Evolutionary conservation across 2,329 filamentous ascomycete genomes (phyloP).

Genomic region (Blumeriella jaapii): DNA sequence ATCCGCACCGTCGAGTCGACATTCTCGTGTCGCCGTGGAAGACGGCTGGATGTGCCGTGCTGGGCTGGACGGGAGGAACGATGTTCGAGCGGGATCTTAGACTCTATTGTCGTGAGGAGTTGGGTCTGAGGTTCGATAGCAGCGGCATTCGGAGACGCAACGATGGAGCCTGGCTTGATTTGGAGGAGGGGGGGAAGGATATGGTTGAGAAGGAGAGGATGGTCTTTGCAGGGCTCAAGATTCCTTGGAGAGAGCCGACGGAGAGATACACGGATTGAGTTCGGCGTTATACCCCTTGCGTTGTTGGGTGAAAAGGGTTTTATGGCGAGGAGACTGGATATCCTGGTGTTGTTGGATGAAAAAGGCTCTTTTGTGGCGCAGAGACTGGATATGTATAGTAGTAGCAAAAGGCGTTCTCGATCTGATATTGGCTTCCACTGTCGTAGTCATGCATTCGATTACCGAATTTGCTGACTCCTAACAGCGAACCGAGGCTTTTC

Average conservation of each 20-base stretch:
- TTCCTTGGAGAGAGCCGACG: conserved; percentile 54
- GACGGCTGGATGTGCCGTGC: conserved; percentile 75
- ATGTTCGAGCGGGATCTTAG: conserved; percentile 84
- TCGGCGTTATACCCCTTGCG: background rate
- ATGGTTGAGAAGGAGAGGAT: conserved; percentile 66
- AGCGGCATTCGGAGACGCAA: conserved; percentile 64
- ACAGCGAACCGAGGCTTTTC: no score
- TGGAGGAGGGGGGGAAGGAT: conserved; percentile 47
- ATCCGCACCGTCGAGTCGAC: conserved; percentile 75
- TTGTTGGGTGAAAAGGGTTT: background rate
- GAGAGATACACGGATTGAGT: conserved; percentile 40
- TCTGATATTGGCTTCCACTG: no score
- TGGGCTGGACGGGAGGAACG: conserved; percentile 81
- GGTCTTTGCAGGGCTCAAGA: conserved; percentile 65
- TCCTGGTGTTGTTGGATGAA: no score
- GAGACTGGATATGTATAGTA: no score
- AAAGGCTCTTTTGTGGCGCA: no score
- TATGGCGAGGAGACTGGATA: background rate
- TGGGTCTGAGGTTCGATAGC: conserved; percentile 78
- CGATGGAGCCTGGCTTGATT: conserved; percentile 59
- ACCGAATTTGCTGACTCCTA: no score
- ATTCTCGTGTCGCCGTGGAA: conserved; percentile 87
- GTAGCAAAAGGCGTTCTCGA: no score
- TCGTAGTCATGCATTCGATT: no score
- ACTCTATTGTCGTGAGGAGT: conserved; percentile 62